phyloP scores from a whole-genome alignment of 768 basidiomycete species.

The Naganishia vaughanmartiniae region DNA sequence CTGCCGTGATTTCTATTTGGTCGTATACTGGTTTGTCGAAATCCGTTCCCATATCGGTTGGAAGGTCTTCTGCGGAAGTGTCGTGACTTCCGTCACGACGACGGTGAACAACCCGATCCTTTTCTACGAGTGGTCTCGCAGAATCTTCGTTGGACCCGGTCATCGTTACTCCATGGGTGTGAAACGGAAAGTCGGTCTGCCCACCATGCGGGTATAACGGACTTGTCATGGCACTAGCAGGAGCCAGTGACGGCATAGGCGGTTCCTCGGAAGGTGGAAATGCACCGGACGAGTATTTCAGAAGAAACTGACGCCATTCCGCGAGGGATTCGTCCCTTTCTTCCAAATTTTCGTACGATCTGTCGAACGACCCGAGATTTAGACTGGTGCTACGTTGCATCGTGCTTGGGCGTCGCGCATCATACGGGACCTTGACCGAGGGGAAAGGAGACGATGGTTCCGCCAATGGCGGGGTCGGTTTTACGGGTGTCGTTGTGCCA shows the following conservation, averaged over 20 bases:
- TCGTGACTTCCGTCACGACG: background rate
- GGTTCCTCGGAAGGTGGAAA: conserved; percentile 1
- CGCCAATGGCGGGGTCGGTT: background rate
- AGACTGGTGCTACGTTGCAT: background rate
- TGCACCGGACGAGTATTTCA: background rate
- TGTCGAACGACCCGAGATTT: background rate
- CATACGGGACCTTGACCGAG: background rate
- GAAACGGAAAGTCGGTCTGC: background rate
- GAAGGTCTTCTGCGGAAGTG: background rate
- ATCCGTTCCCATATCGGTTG: background rate
- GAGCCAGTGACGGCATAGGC: background rate
- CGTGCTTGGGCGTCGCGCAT: background rate
- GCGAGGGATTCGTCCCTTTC: background rate
- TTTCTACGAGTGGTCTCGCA: background rate
- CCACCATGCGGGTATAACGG: background rate
- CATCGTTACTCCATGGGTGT: background rate
- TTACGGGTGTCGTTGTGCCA: no score
- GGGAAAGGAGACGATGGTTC: background rate
- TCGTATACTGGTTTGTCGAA: conserved; percentile 23
- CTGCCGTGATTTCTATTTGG: conserved; percentile 25
- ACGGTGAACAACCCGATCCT: background rate
- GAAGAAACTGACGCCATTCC: background rate
- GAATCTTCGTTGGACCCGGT: background rate
- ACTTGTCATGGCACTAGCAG: background rate
- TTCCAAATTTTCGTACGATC: background rate